A percentile compares a stretch with the other conserved stretches of the same genome.
Conservation (phyloP, 2,329 filamentous ascomycete species). For the Fusarium phyllophilum region DNA sequence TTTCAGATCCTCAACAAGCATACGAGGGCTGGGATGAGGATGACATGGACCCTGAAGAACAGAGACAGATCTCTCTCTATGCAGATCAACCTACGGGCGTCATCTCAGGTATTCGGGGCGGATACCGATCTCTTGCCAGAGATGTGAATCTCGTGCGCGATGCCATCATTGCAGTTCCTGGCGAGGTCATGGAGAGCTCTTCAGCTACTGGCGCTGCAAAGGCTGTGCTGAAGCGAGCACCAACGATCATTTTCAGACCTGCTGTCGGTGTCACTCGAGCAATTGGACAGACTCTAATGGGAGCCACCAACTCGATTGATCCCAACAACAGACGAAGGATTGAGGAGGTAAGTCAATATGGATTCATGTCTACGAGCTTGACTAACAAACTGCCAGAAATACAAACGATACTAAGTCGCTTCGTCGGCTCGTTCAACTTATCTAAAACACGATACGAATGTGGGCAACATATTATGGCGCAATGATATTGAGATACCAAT, state of each 20-base stretch:
- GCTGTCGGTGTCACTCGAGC: constrained; percentile 91
- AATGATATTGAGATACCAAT: constrained; percentile 20
- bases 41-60: constrained; percentile 73
- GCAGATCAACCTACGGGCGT: constrained; percentile 94
- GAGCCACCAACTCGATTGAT: constrained; percentile 92
- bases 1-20: constrained; percentile 59
- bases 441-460: constrained; percentile 4
- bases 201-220: constrained; percentile 82
- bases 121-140: constrained; percentile 82
- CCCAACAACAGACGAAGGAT: constrained; percentile 81
- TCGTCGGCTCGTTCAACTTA: background rate
- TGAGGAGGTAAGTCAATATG: constrained; percentile 80
- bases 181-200: constrained; percentile 87
- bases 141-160: constrained; percentile 89
- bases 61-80: constrained; percentile 87
- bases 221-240: constrained; percentile 82
- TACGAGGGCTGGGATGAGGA: constrained; percentile 66
- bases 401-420: constrained; percentile 55
- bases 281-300: constrained; percentile 87
- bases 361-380: background rate
- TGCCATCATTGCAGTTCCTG: constrained; percentile 93
- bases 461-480: constrained; percentile 21
- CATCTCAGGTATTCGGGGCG: constrained; percentile 84
- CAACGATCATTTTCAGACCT: constrained; percentile 92
- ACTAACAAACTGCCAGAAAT: constrained; percentile 54